Conservation (phyloP, 2,329 filamentous ascomycete species). For the Cladosporium oxysporum region DNA sequence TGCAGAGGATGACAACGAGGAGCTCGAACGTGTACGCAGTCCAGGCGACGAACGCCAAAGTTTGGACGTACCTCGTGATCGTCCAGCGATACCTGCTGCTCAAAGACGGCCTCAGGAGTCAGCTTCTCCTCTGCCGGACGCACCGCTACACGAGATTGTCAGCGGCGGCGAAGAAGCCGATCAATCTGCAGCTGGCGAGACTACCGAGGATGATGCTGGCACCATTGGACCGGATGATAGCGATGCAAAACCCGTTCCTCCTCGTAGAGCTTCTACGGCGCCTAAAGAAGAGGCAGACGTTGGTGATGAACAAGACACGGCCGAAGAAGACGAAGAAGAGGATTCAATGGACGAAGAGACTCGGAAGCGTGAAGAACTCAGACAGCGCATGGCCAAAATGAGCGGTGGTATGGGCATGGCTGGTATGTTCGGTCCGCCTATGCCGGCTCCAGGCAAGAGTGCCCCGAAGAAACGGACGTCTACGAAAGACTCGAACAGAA, state of each 20-base stretch:
- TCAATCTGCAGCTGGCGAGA: conserved; percentile 63
- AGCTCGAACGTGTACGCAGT: conserved; percentile 40
- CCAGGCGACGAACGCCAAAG: conserved; percentile 39
- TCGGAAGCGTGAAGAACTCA: conserved; percentile 79
- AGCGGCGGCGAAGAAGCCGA: conserved; percentile 68
- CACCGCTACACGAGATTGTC: conserved; percentile 53
- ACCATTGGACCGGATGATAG: conserved; percentile 72
- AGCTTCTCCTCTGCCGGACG: conserved; percentile 37
- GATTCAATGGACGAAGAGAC: conserved; percentile 87
- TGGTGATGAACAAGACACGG: conserved; percentile 52
- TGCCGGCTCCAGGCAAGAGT: conserved; percentile 58
- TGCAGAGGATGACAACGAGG: conserved; percentile 40
- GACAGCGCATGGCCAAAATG: conserved; percentile 97
- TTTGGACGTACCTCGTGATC: conserved; percentile 38
- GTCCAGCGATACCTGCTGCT: conserved; percentile 39
- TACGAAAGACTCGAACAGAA: conserved; percentile 36
- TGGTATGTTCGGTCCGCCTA: conserved; percentile 81
- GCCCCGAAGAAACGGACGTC: conserved; percentile 49
- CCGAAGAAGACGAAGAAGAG: conserved; percentile 67
- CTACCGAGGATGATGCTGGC: conserved; percentile 62
- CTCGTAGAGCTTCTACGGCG: conserved; percentile 44
- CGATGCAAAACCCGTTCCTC: conserved; percentile 58
- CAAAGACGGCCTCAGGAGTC: conserved; percentile 41
- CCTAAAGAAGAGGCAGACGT: conserved; percentile 47
- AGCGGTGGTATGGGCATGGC: conserved; percentile 97